Evolutionary conservation across 202 grass and related monocot species (phyloP).

Genomic region (Schoenoplectus tabernaemontani): DNA sequence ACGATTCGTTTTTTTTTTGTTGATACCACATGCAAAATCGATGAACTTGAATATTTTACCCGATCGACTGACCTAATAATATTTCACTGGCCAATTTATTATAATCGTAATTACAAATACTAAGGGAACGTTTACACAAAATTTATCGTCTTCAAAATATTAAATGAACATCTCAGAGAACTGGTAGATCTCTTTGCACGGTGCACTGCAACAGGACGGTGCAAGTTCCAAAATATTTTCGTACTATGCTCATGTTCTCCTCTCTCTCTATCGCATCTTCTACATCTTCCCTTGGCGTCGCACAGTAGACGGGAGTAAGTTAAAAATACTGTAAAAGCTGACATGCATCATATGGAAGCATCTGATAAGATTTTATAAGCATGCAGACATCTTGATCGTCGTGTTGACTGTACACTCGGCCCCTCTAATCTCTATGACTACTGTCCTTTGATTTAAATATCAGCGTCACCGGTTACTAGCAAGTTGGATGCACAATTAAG

Average conservation of each 20-base stretch:
- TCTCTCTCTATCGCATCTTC: slow-evolving; percentile 19
- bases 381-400: slow-evolving; percentile 25
- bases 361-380: slow-evolving; percentile 33
- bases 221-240: slow-evolving; percentile 25
- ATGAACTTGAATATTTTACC: too few species aligned
- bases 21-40: too few species aligned
- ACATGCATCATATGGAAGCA: slow-evolving; percentile 28
- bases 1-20: too few species aligned
- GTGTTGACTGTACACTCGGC: slow-evolving; percentile 1
- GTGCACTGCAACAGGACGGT: slow-evolving; percentile 12
- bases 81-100: background rate
- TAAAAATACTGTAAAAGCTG: slow-evolving; percentile 20
- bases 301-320: slow-evolving; percentile 12
- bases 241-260: slow-evolving; percentile 4
- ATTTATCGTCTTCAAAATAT: background rate
- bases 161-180: background rate
- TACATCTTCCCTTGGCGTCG: slow-evolving; percentile 9
- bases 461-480: background rate
- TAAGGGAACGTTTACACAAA: too few species aligned
- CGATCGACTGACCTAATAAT: too few species aligned
- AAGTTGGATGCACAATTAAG: background rate
- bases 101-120: too few species aligned
- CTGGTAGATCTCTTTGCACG: background rate
- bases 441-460: slow-evolving; percentile 14
- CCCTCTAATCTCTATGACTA: background rate